These are phyloP conservation scores for Corinectria fuckeliana DNA, from an alignment of 2,329 filamentous ascomycete genomes.

Conservation along the genomic window DNA sequence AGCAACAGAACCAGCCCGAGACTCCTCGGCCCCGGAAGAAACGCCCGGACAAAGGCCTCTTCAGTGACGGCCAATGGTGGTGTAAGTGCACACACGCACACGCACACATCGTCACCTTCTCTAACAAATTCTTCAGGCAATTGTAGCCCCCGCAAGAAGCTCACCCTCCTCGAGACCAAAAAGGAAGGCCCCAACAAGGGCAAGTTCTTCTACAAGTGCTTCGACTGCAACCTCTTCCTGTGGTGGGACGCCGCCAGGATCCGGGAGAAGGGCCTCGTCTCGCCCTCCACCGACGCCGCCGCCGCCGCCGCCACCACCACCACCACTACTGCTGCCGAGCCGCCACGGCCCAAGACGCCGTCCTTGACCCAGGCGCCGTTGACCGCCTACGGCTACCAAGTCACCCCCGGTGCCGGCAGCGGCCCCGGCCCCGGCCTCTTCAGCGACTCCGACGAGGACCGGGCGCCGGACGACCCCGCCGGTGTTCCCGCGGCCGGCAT, in stretches of 20 bases:
- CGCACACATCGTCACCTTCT: neutral
- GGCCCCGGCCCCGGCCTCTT: neutral
- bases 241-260: conserved; percentile 49
- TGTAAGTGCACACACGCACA: conserved; percentile 39
- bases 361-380: conserved; percentile 39
- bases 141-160: conserved; percentile 49
- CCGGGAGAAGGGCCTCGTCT: conserved; percentile 37
- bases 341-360: conserved; percentile 35
- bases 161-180: conserved; percentile 45
- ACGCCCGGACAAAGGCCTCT: conserved; percentile 42
- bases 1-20: conserved; percentile 19
- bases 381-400: conserved; percentile 40
- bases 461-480: conserved; percentile 11
- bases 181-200: conserved; percentile 50
- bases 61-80: conserved; percentile 45
- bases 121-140: conserved; percentile 43
- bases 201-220: conserved; percentile 52
- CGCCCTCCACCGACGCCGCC: conserved; percentile 8
- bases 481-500: neutral
- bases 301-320: no score
- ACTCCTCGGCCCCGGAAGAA: conserved; percentile 40
- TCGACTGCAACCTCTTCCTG: conserved; percentile 53
- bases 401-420: neutral
- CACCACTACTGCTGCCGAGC: conserved; percentile 10
- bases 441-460: conserved; percentile 23